A percentile compares a stretch with the other conserved stretches of the same genome.
These are phyloP conservation scores for Eimeria tenella DNA, from an alignment of 169 alveolate genomes.

Conservation along the genomic window DNA sequence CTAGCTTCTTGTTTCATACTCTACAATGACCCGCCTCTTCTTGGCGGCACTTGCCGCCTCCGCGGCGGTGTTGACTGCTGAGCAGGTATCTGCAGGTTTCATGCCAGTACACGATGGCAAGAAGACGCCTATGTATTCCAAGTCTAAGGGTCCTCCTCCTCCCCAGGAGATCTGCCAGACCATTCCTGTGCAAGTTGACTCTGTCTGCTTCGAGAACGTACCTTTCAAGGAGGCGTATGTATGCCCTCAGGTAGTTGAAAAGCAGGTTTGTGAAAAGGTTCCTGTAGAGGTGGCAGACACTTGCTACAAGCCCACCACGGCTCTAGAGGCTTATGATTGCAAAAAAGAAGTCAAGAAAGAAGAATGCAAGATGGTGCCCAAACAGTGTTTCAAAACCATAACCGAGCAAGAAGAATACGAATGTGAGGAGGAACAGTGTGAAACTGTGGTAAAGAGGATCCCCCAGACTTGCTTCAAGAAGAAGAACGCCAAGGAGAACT, in stretches of 20 bases:
- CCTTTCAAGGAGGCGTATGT: constrained; percentile 71
- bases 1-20: background rate
- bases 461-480: constrained; percentile 73
- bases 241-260: constrained; percentile 73
- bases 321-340: constrained; percentile 77
- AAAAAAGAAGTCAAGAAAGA: constrained; percentile 73
- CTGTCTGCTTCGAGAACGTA: constrained; percentile 70
- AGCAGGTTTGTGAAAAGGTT: constrained; percentile 73
- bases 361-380: constrained; percentile 74
- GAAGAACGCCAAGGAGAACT: constrained; percentile 56
- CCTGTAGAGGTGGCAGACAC: constrained; percentile 63
- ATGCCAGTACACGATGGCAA: constrained; percentile 58
- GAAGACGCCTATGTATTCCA: background rate
- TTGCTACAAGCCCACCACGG: constrained; percentile 69
- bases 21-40: constrained; percentile 71
- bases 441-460: constrained; percentile 51
- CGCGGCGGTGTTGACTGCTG: constrained; percentile 65
- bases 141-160: constrained; percentile 40
- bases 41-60: constrained; percentile 77
- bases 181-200: constrained; percentile 70
- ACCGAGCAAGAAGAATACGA: constrained; percentile 69
- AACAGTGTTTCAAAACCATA: constrained; percentile 68
- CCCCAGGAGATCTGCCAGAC: constrained; percentile 67
- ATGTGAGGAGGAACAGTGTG: constrained; percentile 76
- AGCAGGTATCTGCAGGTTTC: constrained; percentile 55